Conservation (phyloP, 2,329 filamentous ascomycete species). For the Fusarium sp. region DNA sequence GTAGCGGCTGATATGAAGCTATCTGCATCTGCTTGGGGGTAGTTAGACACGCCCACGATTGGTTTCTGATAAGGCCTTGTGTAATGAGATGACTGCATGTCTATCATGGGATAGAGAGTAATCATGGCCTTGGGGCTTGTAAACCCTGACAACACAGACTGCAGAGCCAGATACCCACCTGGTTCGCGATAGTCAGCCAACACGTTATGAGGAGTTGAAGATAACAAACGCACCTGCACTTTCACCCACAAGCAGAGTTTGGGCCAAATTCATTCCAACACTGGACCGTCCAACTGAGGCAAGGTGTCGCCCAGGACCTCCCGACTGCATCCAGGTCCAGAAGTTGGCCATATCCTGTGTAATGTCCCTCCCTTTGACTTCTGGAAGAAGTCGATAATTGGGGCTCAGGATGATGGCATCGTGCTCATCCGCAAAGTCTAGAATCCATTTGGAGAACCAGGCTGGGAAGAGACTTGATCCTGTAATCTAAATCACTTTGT, state of each 20-base stretch:
- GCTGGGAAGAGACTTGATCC: background rate
- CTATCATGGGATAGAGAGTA: background rate
- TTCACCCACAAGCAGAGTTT: background rate
- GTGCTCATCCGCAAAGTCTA: background rate
- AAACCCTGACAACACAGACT: background rate
- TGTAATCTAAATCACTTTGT: background rate
- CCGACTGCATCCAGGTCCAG: conserved; percentile 7
- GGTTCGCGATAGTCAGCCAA: background rate
- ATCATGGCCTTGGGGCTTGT: background rate
- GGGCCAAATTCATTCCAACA: background rate
- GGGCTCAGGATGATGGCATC: background rate
- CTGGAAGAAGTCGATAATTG: conserved; percentile 16
- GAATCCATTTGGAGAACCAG: conserved; percentile 3
- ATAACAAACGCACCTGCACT: background rate
- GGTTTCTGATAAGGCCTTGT: background rate
- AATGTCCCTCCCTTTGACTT: conserved; percentile 16
- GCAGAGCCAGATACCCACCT: background rate
- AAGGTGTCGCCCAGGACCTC: background rate
- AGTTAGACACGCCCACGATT: background rate
- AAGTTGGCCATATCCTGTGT: conserved; percentile 15
- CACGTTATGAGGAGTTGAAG: rapidly evolving
- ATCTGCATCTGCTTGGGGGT: background rate
- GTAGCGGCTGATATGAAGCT: background rate
- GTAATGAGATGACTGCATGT: background rate
- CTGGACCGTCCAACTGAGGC: background rate